Conservation (phyloP, 2,329 filamentous ascomycete species). For the Paecilomyces formosus region DNA sequence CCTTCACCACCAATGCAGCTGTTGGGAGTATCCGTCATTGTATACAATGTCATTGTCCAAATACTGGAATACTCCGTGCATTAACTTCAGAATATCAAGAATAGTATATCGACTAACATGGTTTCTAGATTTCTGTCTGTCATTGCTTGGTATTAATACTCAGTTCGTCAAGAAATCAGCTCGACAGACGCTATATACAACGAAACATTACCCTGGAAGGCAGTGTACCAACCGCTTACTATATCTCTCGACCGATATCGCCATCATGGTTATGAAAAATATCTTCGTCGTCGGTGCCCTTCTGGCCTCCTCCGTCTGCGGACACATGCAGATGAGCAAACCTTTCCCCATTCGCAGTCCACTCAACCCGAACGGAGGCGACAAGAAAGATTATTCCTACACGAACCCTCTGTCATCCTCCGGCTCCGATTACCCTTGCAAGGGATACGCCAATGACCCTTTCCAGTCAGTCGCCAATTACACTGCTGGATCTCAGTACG, state of each 20-base stretch:
- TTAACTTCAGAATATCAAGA: not conserved
- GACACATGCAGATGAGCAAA: constrained; percentile 51
- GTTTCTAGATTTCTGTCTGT: not conserved
- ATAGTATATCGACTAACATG: not conserved
- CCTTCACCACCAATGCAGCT: not conserved
- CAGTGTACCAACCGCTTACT: not conserved
- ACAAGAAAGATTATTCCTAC: constrained; percentile 62
- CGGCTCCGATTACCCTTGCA: constrained; percentile 68
- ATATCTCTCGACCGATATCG: not conserved
- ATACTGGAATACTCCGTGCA: not conserved
- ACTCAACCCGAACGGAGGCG: constrained; percentile 37
- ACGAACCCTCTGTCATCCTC: constrained; percentile 54
- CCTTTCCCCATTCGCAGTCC: constrained; percentile 48
- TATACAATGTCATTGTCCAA: not conserved
- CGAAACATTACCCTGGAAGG: not conserved
- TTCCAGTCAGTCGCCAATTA: constrained; percentile 55
- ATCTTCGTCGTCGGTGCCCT: constrained; percentile 20
- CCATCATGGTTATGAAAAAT: constrained; percentile 22
- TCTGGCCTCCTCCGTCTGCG: constrained; percentile 25
- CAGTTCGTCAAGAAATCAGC: not conserved
- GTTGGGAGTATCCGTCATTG: not conserved
- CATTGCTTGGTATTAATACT: not conserved
- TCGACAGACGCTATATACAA: not conserved
- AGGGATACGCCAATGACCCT: constrained; percentile 52
- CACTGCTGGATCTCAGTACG: constrained; percentile 53